Base-by-base conservation (phyloP, 2,329 filamentous ascomycete genomes). In the Trichoderma arundinaceum region DNA sequence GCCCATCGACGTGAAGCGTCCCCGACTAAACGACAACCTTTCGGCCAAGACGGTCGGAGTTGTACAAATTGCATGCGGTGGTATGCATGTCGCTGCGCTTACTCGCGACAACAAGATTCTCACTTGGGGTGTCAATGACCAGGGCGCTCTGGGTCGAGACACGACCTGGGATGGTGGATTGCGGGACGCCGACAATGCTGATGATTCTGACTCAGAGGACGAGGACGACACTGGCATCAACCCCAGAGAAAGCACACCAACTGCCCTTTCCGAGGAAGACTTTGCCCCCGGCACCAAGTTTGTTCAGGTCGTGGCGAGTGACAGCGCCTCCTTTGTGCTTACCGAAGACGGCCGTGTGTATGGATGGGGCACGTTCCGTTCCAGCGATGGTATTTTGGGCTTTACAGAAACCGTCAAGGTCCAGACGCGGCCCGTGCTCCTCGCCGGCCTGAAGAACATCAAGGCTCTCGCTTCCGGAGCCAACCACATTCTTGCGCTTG, bases 71-170 rank as follows among this genome's bases (percentile, higher is more conserved):
- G 88, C 90, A 58, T 88, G 89, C 67, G 92, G 92, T 67, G 92
- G 91, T 65, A 94, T 96, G 91, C 92, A 96, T 78, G 88, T 84
- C 60, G 82, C 90, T 68, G 91, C 89, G 3, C 80, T 95, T 60
- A 94, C 92, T 57, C 85, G 88, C 70, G 90, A 94, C 76, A 92
- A 93, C 81, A 89, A 88, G 78, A 90, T 96, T 71, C 80, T 92
- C 62, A 93, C 91, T 33, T 96, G 92, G 92, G 92, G 92, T 62
- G 92, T 95, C 71, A 95, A 95, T 74, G 92, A 96, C 74, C 88
- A 93, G 73, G 90, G 90, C 68, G 91, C 92, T 8, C 84, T 96
- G 43, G 92, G 92, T 48, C 84, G 92, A 73, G 86, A 91, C 74
- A 94, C 90, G 3, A 80, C 79, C 12, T 90, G 88, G 83, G 86